Evolutionary conservation across 129 eudicot species (phyloP).

Genomic region (Centrapalus pauciflorus): DNA sequence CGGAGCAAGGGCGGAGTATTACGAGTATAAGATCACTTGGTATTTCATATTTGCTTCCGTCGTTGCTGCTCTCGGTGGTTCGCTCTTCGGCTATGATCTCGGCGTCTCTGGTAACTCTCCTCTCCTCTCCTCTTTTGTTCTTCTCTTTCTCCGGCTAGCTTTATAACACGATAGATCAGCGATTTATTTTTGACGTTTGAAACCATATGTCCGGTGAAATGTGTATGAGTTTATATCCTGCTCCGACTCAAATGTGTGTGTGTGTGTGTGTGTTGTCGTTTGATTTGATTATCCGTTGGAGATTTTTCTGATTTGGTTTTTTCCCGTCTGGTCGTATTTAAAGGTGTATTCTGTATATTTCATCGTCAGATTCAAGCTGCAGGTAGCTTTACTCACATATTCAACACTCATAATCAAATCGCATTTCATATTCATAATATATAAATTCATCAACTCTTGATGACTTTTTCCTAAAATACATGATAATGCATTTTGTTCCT

Average conservation of each 20-base stretch:
- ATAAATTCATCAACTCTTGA: neutral
- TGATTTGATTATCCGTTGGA: neutral
- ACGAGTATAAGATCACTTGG: constrained; percentile 52
- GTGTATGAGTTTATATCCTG: neutral
- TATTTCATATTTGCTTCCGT: constrained; percentile 53
- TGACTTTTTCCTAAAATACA: neutral
- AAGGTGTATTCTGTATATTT: constrained; percentile 1
- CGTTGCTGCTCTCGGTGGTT: constrained; percentile 68
- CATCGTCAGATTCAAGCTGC: neutral
- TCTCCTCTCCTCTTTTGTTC: neutral
- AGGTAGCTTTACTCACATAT: neutral
- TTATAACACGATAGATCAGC: too few relatives aligned
- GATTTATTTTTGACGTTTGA: neutral
- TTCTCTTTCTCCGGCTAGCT: too few relatives aligned
- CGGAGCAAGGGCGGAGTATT: constrained; percentile 42
- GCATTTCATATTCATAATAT: neutral
- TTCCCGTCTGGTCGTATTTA: neutral
- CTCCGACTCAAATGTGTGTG: neutral
- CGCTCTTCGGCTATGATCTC: constrained; percentile 77
- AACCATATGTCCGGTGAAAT: neutral
- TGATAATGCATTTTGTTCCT: neutral
- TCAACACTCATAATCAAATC: constrained; percentile 5
- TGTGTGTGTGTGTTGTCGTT: neutral
- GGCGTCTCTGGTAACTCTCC: constrained; percentile 60
- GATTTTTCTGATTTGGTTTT: neutral